Evolutionary conservation across 164 flowering plant species (phyloP).

Genomic region (Liriodendron chinense): DNA sequence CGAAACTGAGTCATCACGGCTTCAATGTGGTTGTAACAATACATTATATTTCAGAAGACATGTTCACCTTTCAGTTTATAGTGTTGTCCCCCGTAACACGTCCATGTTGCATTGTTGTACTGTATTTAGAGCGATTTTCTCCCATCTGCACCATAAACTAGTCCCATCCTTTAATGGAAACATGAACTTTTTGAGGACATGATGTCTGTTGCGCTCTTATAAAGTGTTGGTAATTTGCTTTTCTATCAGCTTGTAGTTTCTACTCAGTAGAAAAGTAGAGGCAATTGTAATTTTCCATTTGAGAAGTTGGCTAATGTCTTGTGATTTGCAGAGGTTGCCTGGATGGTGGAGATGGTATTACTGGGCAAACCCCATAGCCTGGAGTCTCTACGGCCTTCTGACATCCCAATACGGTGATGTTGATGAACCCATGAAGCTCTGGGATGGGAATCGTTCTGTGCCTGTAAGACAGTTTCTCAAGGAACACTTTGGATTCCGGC

Average conservation of each 20-base stretch:
- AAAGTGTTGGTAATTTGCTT: neutral
- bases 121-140: no score
- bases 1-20: no score
- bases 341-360: constrained; percentile 99
- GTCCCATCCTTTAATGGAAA: no score
- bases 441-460: constrained; percentile 48
- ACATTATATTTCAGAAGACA: no score
- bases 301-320: neutral
- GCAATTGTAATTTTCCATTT: neutral
- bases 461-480: constrained; percentile 37
- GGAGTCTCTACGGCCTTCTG: constrained; percentile 84
- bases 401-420: constrained; percentile 78
- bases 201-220: no score
- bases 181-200: no score
- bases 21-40: no score
- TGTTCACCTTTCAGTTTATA: no score
- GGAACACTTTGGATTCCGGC: constrained; percentile 62
- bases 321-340: constrained; percentile 68
- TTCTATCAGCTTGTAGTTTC: neutral
- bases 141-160: no score
- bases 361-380: constrained; percentile 87
- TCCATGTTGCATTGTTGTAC: no score
- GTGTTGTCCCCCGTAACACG: no score
- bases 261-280: neutral
- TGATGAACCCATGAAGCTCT: constrained; percentile 40